These are phyloP conservation scores for Pinus tabuliformis DNA, from an alignment of 75 land plant species.

Conservation along the genomic window DNA sequence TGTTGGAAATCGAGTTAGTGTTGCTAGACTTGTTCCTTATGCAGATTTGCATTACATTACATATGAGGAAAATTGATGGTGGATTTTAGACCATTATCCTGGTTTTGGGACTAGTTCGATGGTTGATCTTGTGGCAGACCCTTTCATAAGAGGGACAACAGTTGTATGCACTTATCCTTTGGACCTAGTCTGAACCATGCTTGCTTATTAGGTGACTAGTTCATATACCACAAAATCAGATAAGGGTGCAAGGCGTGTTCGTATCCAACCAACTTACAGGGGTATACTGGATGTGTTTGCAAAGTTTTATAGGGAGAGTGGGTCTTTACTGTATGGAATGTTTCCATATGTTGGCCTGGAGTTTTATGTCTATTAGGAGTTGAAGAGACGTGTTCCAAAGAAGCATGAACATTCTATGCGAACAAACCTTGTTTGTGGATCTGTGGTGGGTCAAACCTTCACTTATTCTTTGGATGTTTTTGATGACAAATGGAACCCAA, in stretches of 20 bases:
- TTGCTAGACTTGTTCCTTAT: no score
- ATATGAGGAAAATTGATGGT: no score
- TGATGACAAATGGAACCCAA: conserved; percentile 11
- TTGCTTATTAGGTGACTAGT: neutral
- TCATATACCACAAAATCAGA: conserved; percentile 3
- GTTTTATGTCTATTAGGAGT: conserved; percentile 80
- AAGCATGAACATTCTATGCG: conserved; percentile 50
- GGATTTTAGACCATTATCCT: no score
- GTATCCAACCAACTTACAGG: conserved; percentile 38
- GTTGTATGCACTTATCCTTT: no score
- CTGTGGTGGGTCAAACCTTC: conserved; percentile 87
- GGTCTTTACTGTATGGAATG: conserved; percentile 51
- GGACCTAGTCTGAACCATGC: no score
- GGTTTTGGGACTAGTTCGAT: no score
- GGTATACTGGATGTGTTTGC: conserved; percentile 9
- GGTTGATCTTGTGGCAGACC: no score
- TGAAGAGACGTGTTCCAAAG: conserved; percentile 69
- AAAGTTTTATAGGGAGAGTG: conserved; percentile 41
- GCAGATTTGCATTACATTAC: no score
- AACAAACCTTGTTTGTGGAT: conserved; percentile 81
- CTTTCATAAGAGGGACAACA: no score
- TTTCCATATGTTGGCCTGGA: conserved; percentile 94
- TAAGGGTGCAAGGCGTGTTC: conserved; percentile 8
- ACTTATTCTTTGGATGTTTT: conserved; percentile 93
- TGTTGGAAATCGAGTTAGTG: no score